Base-by-base conservation (phyloP, 192 early-diverging fungal species). In the Podila horticola region DNA sequence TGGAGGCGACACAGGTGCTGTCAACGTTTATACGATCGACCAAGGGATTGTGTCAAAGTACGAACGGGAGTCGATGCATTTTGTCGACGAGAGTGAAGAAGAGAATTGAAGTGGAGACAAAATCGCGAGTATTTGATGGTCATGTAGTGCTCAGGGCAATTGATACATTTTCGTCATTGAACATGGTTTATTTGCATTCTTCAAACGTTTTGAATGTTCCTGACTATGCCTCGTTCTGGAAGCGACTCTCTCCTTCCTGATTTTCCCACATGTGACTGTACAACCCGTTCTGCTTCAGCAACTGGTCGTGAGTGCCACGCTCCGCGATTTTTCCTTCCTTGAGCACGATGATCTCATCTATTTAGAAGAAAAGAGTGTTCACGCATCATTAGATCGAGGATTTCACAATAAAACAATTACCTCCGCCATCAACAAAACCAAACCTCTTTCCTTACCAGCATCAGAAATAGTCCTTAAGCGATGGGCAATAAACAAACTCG, bases 401-500 rank as follows among this genome's bases (percentile, higher is more conserved):
- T 36, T 22, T n/a, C 9, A 2, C 8, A 17, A n/a, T 7, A 12
- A 36, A 36, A 33, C n/a, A 36, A 50, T 55, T 12, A 55, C 8
- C 9, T 38, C 41, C 58, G 9, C 57, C 2, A 60, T 8, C 29
- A 69, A 26, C 10, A 69, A n/a, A 8, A 45, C 36, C n/a, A 31
- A 38, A 60, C 24, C 13, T 45, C 13, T 45, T 45, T 17, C 15
- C 72, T 51, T 85, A 84, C 86, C 87, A 31, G 92, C 94, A 74
- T 95, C 92, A 55, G 89, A 86, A 79, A 98, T 92, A 2, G 97
- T 96, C 24, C 91, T 84, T 72, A 99, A 82, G 3, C 96, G 85
- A 74, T 99, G 97, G 0, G 97, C 97, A 82, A 98, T 94, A 81
- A 95, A 95, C 4, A 98, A 85, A 38, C 93, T 94, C 5, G 97